Evolutionary conservation across 192 early-diverging fungal genomes (phyloP).

Genomic region (Backusella australiensis): DNA sequence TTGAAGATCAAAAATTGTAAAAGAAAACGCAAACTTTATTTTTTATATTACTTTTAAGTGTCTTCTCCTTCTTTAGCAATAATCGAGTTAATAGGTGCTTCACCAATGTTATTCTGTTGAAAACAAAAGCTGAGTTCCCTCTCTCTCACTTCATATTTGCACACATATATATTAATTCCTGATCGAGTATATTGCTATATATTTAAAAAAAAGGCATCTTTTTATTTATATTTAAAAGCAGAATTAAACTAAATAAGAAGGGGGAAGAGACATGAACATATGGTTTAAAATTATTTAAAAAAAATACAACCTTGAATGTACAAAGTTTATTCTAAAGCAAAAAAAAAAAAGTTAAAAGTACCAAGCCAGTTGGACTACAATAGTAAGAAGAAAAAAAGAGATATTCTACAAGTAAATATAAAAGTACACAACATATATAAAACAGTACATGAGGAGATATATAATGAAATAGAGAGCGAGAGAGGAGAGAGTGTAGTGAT

Average conservation of each 20-base stretch:
- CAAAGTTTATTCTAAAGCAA: not conserved
- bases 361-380: constrained; percentile 11
- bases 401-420: constrained; percentile 3
- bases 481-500: not conserved
- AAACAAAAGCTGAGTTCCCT: not conserved
- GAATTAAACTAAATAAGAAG: not conserved
- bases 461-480: not conserved
- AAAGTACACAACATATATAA: constrained; percentile 9
- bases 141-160: not conserved
- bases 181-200: too few relatives aligned
- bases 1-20: not conserved
- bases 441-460: not conserved
- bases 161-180: not conserved
- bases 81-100: not conserved
- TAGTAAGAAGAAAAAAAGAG: not conserved
- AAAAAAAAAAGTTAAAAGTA: not conserved
- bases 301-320: not conserved
- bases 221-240: not conserved
- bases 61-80: not conserved
- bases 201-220: not conserved
- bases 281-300: not conserved
- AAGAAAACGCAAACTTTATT: not conserved
- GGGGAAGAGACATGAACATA: not conserved
- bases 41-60: not conserved
- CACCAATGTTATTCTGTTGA: not conserved